Conservation (phyloP, 1,284 basidiomycete genomes). For the Cryptococcus sp. region DNA sequence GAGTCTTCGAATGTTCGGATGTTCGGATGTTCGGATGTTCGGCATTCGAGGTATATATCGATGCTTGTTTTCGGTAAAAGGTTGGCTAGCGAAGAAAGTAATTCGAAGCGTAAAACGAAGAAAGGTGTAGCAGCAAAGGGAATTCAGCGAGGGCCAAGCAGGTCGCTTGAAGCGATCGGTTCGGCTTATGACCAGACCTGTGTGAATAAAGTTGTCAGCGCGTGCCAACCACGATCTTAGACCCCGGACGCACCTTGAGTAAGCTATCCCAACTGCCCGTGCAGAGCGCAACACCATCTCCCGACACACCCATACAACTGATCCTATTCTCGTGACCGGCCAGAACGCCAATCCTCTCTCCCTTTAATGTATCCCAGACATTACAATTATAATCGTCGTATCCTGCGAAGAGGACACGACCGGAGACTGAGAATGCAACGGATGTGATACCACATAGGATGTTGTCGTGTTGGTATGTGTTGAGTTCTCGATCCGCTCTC, state of each 20-base stretch:
- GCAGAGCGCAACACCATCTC: slow-evolving; percentile 96
- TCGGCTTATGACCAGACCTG: slow-evolving; percentile 13
- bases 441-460: slow-evolving; percentile 98
- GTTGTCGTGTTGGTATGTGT: slow-evolving; percentile 96
- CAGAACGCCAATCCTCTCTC: slow-evolving; percentile 93
- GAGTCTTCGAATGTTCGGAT: no score
- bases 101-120: no score
- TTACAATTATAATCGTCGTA: slow-evolving; percentile 99
- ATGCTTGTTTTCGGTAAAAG: no score
- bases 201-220: background rate
- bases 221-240: no score
- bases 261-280: slow-evolving; percentile 98
- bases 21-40: no score
- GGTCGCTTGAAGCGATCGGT: no score
- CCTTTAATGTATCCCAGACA: slow-evolving; percentile 98
- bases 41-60: no score
- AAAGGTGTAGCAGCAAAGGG: no score
- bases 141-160: no score
- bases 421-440: slow-evolving; percentile 95
- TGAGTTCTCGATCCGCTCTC: slow-evolving; percentile 93
- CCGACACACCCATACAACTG: slow-evolving; percentile 91
- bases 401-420: slow-evolving; percentile 94
- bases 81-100: no score
- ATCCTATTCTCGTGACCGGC: slow-evolving; percentile 98
- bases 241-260: slow-evolving; percentile 69